Conservation (phyloP, 768 basidiomycete genomes). For the Boletus speciosus region DNA sequence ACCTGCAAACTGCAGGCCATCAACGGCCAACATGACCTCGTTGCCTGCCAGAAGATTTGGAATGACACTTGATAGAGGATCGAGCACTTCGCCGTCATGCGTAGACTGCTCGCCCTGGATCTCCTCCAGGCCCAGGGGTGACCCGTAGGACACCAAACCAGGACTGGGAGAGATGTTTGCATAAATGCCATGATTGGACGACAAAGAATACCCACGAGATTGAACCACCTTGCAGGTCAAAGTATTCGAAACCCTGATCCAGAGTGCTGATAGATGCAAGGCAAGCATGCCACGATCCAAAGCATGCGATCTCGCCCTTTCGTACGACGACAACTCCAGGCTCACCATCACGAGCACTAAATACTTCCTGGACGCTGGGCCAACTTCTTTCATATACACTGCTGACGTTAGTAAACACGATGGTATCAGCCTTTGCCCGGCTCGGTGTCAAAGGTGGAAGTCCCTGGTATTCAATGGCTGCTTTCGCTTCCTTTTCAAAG, state of each 20-base stretch:
- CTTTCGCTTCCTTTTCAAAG: conserved; percentile 60
- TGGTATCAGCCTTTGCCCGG: conserved; percentile 33
- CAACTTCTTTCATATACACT: conserved; percentile 43
- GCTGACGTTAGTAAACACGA: conserved; percentile 66
- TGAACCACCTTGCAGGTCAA: conserved; percentile 67
- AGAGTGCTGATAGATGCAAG: conserved; percentile 7
- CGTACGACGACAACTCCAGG: conserved; percentile 46
- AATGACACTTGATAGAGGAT: conserved; percentile 33
- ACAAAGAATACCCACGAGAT: conserved; percentile 40
- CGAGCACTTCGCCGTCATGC: conserved; percentile 53
- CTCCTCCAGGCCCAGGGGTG: conserved; percentile 52
- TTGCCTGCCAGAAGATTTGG: conserved; percentile 36
- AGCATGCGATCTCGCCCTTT: conserved; percentile 54
- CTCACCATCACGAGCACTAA: conserved; percentile 8
- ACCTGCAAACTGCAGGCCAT: conserved; percentile 68
- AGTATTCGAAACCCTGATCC: conserved; percentile 31
- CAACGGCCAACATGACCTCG: conserved; percentile 57
- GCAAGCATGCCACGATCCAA: conserved; percentile 35
- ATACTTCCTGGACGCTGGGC: conserved; percentile 21
- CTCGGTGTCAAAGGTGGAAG: conserved; percentile 59
- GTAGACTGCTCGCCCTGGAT: conserved; percentile 53
- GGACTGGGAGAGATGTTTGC: conserved; percentile 34
- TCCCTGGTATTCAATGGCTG: conserved; percentile 62
- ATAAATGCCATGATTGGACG: neutral
- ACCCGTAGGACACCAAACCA: conserved; percentile 41